phyloP scores from a whole-genome alignment of 306 rosid species.

The Gillenia trifoliata region DNA sequence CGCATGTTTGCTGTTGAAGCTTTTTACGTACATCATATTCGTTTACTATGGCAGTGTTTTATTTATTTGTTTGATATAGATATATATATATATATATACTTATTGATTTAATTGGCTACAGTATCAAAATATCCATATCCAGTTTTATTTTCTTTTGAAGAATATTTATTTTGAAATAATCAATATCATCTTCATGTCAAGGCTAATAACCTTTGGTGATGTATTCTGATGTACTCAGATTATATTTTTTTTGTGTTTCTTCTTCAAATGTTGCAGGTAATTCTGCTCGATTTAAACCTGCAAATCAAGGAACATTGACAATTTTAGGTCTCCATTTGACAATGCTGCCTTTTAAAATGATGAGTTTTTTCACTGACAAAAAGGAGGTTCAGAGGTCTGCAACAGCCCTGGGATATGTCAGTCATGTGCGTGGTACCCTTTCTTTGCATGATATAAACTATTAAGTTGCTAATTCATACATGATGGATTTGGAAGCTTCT shows the following conservation, averaged over 20 bases:
- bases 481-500: background rate
- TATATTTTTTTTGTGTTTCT: conserved; percentile 2
- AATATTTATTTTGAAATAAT: background rate
- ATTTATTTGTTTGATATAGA: background rate
- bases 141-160: background rate
- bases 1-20: background rate
- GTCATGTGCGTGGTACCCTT: conserved; percentile 70
- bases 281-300: conserved; percentile 56
- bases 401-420: conserved; percentile 86
- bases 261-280: conserved; percentile 37
- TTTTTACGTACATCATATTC: background rate
- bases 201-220: background rate
- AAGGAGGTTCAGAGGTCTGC: conserved; percentile 89
- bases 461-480: background rate
- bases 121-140: background rate
- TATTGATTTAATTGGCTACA: background rate
- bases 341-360: conserved; percentile 73
- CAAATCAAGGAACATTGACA: conserved; percentile 72
- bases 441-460: conserved; percentile 1
- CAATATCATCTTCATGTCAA: background rate
- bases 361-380: conserved; percentile 86
- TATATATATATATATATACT: background rate
- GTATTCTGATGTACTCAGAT: conserved; percentile 15
- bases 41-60: background rate
- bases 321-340: conserved; percentile 82